Evolutionary conservation across 2,329 filamentous ascomycete species (phyloP), one percentile per base, ranked within the genome.

Genomic region (Colletotrichum endophyticum): DNA sequence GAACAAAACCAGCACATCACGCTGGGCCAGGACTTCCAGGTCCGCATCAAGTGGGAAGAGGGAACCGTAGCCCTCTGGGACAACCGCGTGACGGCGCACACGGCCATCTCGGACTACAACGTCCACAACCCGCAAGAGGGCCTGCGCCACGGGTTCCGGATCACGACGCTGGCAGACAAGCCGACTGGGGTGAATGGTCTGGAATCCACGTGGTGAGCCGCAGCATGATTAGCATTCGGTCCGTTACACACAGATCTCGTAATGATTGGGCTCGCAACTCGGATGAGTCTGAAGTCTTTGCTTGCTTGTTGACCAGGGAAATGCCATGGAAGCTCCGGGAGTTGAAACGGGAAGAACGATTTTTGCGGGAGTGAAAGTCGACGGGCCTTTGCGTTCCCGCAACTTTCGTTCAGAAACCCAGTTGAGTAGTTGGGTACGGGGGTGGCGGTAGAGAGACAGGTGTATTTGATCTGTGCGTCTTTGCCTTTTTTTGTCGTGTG

Each of bases 41-140:
- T 91, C 8, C 89, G 94, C 22, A 92, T 93, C 80, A 88, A 90
- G 78, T 94, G 93, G 92, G 87, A 88, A 59, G 89, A 91, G 77
- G 89, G 91, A 57, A 93, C 94, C 73, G 91, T 95, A 3, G 92
- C 92, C 0, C 88, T 94, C 74, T 94, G 93, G 92, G 92, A 94
- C 80, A 94, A 94, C 78, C 86, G 92, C 22, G 89, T 91, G 9
- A 86, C 85, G 9, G 83, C 84, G 5, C 85, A 87, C 79, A 87
- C 86, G n/a, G 85, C 85, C 44, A 87, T 87, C 71, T 84, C 84
- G 3, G 86, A 88, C 78, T 88, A 87, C 66, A 83, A 87, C 66
- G 85, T 87, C 34, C 81, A 84, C 53, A 84, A 83, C 72, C 82
- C 83, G 49, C 83, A 84, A 66, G 85, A 87, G 73, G 86, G 85